Conservation (phyloP, 192 early-diverging fungal genomes). For the Obelidium mucronatum region DNA sequence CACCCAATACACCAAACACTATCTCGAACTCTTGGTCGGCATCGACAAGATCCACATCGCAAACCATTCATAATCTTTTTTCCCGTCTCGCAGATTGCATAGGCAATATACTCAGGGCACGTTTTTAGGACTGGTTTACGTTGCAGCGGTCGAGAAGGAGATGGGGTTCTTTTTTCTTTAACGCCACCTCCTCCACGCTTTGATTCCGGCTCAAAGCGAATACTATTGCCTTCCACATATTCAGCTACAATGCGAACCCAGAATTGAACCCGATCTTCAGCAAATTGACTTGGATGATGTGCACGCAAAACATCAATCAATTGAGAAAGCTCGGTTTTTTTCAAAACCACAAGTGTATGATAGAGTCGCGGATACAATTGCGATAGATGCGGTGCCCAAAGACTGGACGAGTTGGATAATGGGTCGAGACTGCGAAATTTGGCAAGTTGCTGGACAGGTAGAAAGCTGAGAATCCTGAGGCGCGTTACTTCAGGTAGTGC, state of each 20-base stretch:
- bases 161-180: no score
- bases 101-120: conserved; percentile 5
- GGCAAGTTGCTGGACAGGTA: neutral
- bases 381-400: conserved; percentile 9
- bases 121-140: neutral
- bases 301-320: conserved; percentile 1
- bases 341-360: neutral
- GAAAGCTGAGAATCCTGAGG: neutral
- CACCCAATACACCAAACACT: conserved; percentile 20
- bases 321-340: neutral
- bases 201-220: no score
- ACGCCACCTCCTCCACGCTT: no score
- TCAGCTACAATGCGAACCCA: neutral
- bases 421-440: conserved; percentile 12
- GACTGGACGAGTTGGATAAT: neutral
- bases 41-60: conserved; percentile 8
- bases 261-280: neutral
- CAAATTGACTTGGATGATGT: neutral
- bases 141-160: neutral
- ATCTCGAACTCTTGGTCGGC: conserved; percentile 17
- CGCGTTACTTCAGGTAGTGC: conserved; percentile 9
- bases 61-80: conserved; percentile 27
- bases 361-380: neutral
- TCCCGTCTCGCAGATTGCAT: conserved; percentile 20
- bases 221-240: neutral